Conservation (phyloP, 2,329 filamentous ascomycete genomes). For the Pseudogymnoascus sp. region DNA sequence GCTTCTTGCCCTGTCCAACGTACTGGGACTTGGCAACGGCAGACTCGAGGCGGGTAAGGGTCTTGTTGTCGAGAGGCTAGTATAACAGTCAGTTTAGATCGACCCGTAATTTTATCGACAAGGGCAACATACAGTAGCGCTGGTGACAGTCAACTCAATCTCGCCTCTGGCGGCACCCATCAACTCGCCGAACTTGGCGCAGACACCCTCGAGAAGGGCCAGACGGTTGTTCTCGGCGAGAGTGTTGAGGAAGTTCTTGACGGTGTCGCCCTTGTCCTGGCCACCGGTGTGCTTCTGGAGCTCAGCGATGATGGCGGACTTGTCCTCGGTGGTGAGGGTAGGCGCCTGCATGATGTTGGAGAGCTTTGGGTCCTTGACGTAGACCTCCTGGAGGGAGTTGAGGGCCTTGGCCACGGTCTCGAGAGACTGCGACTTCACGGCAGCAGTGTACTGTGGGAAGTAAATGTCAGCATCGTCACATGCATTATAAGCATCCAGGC, state of each 20-base stretch:
- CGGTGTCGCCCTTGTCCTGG: slow-evolving; percentile 63
- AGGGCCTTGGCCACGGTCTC: slow-evolving; percentile 80
- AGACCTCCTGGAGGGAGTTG: slow-evolving; percentile 58
- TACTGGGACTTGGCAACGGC: slow-evolving; percentile 86
- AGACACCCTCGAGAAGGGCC: slow-evolving; percentile 70
- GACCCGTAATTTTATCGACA: not conserved
- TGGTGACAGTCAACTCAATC: slow-evolving; percentile 87
- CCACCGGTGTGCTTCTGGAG: slow-evolving; percentile 73
- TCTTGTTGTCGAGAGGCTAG: slow-evolving; percentile 79
- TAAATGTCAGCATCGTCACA: slow-evolving; percentile 8
- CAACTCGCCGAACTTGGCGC: slow-evolving; percentile 77
- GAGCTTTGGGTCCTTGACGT: slow-evolving; percentile 81
- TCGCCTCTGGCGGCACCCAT: slow-evolving; percentile 88
- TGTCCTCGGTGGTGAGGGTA: slow-evolving; percentile 70
- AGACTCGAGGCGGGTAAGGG: slow-evolving; percentile 74
- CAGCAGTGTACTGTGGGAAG: slow-evolving; percentile 75
- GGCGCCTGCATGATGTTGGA: slow-evolving; percentile 67
- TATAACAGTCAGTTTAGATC: not conserved
- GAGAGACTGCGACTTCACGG: slow-evolving; percentile 77
- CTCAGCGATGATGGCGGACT: slow-evolving; percentile 77
- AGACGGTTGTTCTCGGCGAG: slow-evolving; percentile 96
- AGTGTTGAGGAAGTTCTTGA: slow-evolving; percentile 89
- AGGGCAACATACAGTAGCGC: slow-evolving; percentile 63
- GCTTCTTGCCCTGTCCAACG: slow-evolving; percentile 86
- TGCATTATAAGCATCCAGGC: not conserved